Evolutionary conservation across 1,284 basidiomycete genomes (phyloP), one percentile per base, ranked within the genome.

Genomic region (Hemileia vastatrix): DNA sequence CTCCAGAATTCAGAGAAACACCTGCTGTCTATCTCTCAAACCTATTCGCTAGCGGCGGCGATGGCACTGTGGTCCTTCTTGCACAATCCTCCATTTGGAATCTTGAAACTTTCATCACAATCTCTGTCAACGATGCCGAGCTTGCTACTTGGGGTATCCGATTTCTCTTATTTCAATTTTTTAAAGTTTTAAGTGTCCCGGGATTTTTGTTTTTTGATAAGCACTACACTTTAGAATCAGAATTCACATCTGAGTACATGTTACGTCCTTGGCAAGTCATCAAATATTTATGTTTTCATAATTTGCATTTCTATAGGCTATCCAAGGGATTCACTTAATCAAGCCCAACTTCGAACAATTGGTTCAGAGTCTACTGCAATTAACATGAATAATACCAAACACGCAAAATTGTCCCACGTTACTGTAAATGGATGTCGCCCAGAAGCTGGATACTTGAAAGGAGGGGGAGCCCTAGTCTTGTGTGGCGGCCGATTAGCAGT

Each of bases 341-440:
- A 63, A 19, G 61, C 61, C n/a, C 61, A 63, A 47, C 8, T 63
- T 18, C 61, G 57, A 23, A 31, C 36, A 15, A 53, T 63, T 32
- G 48, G 32, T 27, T 23, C 6, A 45, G 59, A 61, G 49, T 33
- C 61, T 23, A 56, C 61, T 13, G 61, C 61, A 4, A 52, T 63
- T 11, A 51, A 45, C 21, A 57, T 63, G 21, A 33, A 63, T 21
- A 52, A 63, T 27, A 63, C 61, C 11, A 23, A 40, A n/a, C 61
- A 63, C 27, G 61, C 57, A 19, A 63, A 63, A 40, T 21, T 63
- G 1, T 63, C 61, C 21, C 54, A 63, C 40, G 31, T 63, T 8
- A 63, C 61, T 4, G 33, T 63, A 18, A 54, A 63, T 36, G 61
- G 61, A 2, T 23, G 54, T 13, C 48, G 61, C 31, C 61, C 61